A percentile compares a stretch with the other conserved stretches of the same genome.
Evolutionary conservation across 768 basidiomycete species (phyloP).

Genomic region (Dictyophora rubrovolvata): DNA sequence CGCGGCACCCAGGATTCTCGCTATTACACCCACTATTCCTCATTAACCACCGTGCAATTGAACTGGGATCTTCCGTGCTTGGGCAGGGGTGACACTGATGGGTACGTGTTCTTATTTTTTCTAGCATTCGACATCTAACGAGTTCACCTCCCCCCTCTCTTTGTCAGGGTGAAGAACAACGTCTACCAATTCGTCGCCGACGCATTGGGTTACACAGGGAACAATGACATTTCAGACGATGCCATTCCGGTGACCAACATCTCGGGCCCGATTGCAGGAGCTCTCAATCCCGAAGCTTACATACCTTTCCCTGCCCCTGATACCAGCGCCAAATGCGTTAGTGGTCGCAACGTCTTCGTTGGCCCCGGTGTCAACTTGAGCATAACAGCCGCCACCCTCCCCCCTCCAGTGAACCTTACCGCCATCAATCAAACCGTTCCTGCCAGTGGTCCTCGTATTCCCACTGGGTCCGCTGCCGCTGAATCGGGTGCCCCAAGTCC

Average conservation of each 20-base stretch:
- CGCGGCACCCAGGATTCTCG: constrained; percentile 38
- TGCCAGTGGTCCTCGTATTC: background rate
- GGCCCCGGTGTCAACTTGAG: constrained; percentile 23
- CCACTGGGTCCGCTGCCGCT: background rate
- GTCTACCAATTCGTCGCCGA: constrained; percentile 39
- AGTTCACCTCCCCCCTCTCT: background rate
- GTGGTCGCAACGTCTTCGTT: constrained; percentile 32
- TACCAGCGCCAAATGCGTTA: constrained; percentile 28
- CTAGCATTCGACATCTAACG: constrained; percentile 5
- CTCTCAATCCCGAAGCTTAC: constrained; percentile 29
- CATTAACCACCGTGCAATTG: constrained; percentile 42
- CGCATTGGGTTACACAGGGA: constrained; percentile 34
- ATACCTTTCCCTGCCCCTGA: constrained; percentile 38
- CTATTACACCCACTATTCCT: constrained; percentile 55
- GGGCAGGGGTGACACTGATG: constrained; percentile 47
- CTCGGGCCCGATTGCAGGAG: constrained; percentile 32
- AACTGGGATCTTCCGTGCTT: constrained; percentile 57
- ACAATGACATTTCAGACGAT: constrained; percentile 18
- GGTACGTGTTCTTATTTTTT: constrained; percentile 17
- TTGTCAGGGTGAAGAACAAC: constrained; percentile 13
- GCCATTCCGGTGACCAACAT: constrained; percentile 29
- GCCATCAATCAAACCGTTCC: constrained; percentile 7
- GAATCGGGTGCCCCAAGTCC: background rate
- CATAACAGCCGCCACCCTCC: constrained; percentile 25
- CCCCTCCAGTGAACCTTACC: constrained; percentile 33